Evolutionary conservation across 2,329 filamentous ascomycete species (phyloP), one percentile per base, ranked within the genome.

Genomic region (Phyllosticta capitalensis): DNA sequence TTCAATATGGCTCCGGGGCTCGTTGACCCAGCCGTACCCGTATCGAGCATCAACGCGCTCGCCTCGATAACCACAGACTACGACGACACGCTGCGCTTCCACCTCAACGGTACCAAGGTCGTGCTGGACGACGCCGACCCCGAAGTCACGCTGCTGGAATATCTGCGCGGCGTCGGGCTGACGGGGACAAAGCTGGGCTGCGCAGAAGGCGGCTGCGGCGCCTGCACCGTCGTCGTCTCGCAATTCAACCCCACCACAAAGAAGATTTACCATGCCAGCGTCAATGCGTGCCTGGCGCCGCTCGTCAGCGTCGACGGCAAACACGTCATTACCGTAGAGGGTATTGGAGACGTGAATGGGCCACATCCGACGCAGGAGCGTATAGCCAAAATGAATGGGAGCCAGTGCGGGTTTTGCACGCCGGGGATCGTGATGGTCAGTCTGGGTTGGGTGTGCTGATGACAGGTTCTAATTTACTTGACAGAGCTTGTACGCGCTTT

Each of bases 151-250:
- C 80, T 99, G 30, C 79, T 99, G 6, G 92, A 97, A 72, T 99
- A 97, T 67, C 80, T 99, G 48, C 83, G 94, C 63, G 92, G 92
- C 20, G 89, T 97, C 69, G 94, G 94, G 0, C 78, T 97, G 66
- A 97, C 92, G 4, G 94, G 94, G 14, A 97, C 94, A 12, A 99
- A 99, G 74, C 81, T 97, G 74, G 94, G 94, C 54, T 99, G 94
- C 76, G 90, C 90, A 55, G 94, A 99, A 77, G 94, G 94, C 63
- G 94, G 94, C 1, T 99, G 94, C 69, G 94, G 94, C 67, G 94
- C 94, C 64, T 97, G 92, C 71, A 97, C 92, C 51, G 90, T 97
- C 52, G 92, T 82, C 28, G 82, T 99, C 49, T 95, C 90, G 63
- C 92, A 97, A 72, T 87, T 87, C 69, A 97, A 97, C 69, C 91